phyloP scores from a whole-genome alignment of 805 yeast species.

The Metschnikowia reukaufii region DNA sequence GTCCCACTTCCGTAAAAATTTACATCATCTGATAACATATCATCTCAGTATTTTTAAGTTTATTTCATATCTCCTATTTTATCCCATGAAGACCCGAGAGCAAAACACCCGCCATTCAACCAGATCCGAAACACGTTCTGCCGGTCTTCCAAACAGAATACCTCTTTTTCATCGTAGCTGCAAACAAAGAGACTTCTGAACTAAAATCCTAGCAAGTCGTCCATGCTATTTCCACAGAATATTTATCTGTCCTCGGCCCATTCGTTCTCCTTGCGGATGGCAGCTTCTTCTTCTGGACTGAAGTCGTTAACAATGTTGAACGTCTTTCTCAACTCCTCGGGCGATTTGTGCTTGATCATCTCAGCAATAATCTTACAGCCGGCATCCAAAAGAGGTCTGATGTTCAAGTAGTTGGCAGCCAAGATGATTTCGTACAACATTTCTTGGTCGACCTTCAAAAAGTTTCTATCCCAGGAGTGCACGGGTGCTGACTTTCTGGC shows the following conservation, averaged over 20 bases:
- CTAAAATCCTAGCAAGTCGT: background rate
- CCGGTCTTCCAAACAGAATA: too few relatives aligned
- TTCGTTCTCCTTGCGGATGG: constrained; percentile 82
- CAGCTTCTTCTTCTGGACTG: constrained; percentile 85
- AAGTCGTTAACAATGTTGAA: constrained; percentile 81
- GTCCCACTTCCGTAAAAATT: too few relatives aligned
- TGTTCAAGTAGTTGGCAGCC: constrained; percentile 79
- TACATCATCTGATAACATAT: too few relatives aligned
- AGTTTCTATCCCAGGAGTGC: constrained; percentile 94
- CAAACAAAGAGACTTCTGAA: background rate
- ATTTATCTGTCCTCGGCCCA: constrained; percentile 82
- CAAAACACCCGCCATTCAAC: background rate
- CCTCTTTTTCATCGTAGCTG: background rate
- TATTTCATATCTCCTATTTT: too few relatives aligned
- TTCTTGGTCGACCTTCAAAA: constrained; percentile 89
- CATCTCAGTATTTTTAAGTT: too few relatives aligned
- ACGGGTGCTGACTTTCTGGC: constrained; percentile 87
- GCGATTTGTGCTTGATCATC: constrained; percentile 77
- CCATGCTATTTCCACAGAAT: background rate
- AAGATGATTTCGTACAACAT: constrained; percentile 78
- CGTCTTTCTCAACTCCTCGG: constrained; percentile 77
- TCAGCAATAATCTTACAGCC: constrained; percentile 83
- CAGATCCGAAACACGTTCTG: too few relatives aligned
- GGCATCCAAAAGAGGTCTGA: constrained; percentile 70
- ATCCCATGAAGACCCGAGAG: too few relatives aligned